These are phyloP conservation scores for Entomortierella parvispora DNA, from an alignment of 192 early-diverging fungal species.

Conservation along the genomic window DNA sequence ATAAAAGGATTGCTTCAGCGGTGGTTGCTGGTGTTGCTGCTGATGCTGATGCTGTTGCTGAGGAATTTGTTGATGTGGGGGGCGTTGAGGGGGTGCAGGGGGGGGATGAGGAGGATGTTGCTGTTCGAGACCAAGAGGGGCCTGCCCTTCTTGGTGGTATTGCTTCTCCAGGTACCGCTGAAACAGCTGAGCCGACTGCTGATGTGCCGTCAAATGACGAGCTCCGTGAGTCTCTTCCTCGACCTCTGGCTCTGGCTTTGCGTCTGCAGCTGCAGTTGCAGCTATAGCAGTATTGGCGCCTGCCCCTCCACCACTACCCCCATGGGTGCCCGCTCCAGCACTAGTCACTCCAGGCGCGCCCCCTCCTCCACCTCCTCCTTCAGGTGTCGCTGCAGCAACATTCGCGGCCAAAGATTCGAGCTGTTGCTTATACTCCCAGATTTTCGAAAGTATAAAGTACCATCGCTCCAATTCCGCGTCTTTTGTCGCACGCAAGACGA, in stretches of 20 bases:
- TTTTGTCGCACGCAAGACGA: conserved; percentile 28
- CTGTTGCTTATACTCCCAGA: conserved; percentile 24
- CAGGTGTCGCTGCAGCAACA: not conserved
- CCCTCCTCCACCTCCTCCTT: too few relatives aligned
- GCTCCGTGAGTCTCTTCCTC: not conserved
- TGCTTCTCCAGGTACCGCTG: conserved; percentile 33
- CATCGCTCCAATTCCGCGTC: conserved; percentile 36
- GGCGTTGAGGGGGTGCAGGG: not conserved
- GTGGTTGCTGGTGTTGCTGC: conserved; percentile 1
- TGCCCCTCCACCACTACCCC: not conserved
- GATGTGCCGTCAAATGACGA: conserved; percentile 27
- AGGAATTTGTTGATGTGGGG: not conserved
- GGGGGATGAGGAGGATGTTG: not conserved
- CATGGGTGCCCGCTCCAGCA: not conserved
- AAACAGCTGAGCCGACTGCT: conserved; percentile 36
- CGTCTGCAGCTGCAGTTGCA: not conserved
- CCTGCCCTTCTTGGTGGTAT: conserved; percentile 5
- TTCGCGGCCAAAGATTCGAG: not conserved
- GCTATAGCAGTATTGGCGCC: not conserved
- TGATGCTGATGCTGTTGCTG: not conserved
- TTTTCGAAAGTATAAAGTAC: conserved; percentile 33
- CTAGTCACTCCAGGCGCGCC: not conserved
- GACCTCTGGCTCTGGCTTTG: not conserved
- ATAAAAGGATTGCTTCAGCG: not conserved
- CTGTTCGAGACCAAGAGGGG: not conserved